Percentiles rank a stretch among this genome's conserved stretches.
These are phyloP conservation scores for Ceratocystis cacaofunesta DNA, from an alignment of 2,329 filamentous ascomycete genomes.

Conservation along the genomic window DNA sequence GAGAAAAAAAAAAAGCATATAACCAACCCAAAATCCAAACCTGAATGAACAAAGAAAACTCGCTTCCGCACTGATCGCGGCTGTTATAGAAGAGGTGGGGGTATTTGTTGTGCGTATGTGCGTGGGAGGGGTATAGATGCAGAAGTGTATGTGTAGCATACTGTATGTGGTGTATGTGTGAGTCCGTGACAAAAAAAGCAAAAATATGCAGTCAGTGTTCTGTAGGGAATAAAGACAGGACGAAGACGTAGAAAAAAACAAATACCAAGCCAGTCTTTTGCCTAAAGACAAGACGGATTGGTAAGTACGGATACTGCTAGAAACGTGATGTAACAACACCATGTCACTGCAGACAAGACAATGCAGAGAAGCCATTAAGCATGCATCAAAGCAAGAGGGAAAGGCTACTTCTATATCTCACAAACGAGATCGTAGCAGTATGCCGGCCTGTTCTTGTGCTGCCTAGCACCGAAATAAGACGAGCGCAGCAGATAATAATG, in stretches of 20 bases:
- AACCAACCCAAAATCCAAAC: slow-evolving; percentile 13
- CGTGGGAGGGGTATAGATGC: background rate
- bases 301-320: slow-evolving; percentile 4
- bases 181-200: background rate
- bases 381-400: background rate
- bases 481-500: background rate
- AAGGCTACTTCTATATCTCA: slow-evolving; percentile 8
- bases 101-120: background rate
- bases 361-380: background rate
- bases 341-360: slow-evolving; percentile 5
- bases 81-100: background rate
- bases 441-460: too few relatives aligned
- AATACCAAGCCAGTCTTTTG: background rate
- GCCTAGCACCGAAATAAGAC: background rate
- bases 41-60: slow-evolving; percentile 16
- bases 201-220: background rate
- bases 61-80: slow-evolving; percentile 17
- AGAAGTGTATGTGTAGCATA: background rate
- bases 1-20: slow-evolving; percentile 8
- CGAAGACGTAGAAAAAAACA: background rate
- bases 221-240: background rate
- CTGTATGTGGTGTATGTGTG: background rate
- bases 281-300: background rate
- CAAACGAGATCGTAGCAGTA: slow-evolving; percentile 7
- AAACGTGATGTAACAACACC: slow-evolving; percentile 16